Evolutionary conservation across 2,329 filamentous ascomycete genomes (phyloP), one percentile per base, ranked within the genome.

Genomic region (Ophiocordyceps camponoti-floridani): DNA sequence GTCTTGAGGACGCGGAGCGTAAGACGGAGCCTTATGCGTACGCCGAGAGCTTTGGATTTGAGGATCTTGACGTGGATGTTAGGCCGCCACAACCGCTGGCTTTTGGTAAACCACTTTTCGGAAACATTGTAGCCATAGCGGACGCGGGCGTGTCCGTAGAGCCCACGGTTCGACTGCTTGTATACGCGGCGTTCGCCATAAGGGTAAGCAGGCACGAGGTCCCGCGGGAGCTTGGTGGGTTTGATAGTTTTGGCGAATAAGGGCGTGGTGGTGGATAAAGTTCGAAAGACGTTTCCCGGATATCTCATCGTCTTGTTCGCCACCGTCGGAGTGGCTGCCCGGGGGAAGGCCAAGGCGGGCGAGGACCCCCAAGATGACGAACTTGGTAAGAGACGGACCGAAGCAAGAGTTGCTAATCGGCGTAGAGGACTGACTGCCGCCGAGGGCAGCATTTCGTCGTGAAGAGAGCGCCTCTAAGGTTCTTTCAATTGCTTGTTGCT

Each of bases 121-220:
- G 87, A 77, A 43, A 89, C 77, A 52, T 75, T 82, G 73, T 89
- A 87, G 59, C 84, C 84, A 62, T 82, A 86, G 43, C 78, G 82
- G 58, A 88, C 82, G 55, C 76, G 76, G 50, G 76, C 68, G 38
- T 64, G 64, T 53, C 80, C 84, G 65, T 84, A 86, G 9, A 87
- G 76, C 41, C 82, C 82, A 47, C 66, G 70, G 67, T 87, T 84
- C 53, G 80, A 79, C 63, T 91, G 84, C 65, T 89, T 88, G 72
- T 84, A 91, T 51, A 79, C 66, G 49, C 60, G 67, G 46, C 79
- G 74, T 45, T 74, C 72, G 43, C 83, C 83, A 62, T 84, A 80
- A 1, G 84, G 84, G 61, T 91, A 91, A 3, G 68, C 65, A 11
- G 78, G 78, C 47, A 77, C 70, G n/a, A 69, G 60, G 13, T 60